Base-by-base conservation (phyloP, 1,284 basidiomycete genomes). In the Phenoliferia sp. region DNA sequence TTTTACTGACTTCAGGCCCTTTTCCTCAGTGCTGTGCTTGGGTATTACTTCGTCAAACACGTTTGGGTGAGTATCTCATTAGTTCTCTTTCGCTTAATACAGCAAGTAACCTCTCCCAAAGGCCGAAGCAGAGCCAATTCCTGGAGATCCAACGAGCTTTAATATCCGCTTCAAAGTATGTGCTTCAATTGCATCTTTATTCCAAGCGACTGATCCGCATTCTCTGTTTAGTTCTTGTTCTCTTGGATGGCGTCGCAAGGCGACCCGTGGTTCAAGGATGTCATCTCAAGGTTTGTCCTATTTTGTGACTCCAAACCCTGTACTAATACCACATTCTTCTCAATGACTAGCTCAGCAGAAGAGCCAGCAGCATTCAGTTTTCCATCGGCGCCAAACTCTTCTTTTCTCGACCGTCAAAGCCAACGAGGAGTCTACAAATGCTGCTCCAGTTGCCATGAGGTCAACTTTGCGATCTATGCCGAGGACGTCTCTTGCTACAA, bases 41-140 rank as follows among this genome's bases (percentile, higher is more conserved):
- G 71, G 15, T 68, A 65, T 56, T 73, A 71, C 31, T 95, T 94
- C 2, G 89, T 91, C 3, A 76, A 76, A 29, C 80, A 78, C 61
- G 78, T 77, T 66, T 78, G 78, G 69, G 77, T 75, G 39, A 26
- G 58, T 44, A 22, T 32, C n/a, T n/a, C n/a, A n/a, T n/a, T n/a
- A n/a, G n/a, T n/a, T n/a, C n/a, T n/a, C n/a, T n/a, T n/a, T n/a
- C n/a, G n/a, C n/a, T n/a, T n/a, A n/a, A n/a, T n/a, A n/a, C n/a
- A n/a, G n/a, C n/a, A n/a, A n/a, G n/a, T n/a, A 36, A 34, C 17
- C 3, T 33, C 7, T 62, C 62, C 63, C 26, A 52, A 29, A 73
- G 69, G 62, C 67, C 2, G 69, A 75, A 59, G 69, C 64, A 12
- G 69, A 73, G 34, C 58, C 72, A 2, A 7, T 54, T 52, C 16